Conservation (phyloP, 345 rosid genomes). For the Eucalyptus sp. region DNA sequence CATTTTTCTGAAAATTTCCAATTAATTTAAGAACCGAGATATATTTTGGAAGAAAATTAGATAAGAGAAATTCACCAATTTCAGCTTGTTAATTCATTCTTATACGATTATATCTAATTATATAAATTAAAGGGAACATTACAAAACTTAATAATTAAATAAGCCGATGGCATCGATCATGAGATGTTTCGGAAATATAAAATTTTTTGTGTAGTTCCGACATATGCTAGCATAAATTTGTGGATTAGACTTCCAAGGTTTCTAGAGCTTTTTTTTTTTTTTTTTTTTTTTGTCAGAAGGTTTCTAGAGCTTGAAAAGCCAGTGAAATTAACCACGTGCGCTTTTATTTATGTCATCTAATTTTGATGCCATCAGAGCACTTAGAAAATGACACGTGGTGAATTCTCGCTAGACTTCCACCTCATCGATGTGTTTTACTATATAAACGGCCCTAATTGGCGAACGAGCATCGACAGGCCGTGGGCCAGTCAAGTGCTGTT, state of each 20-base stretch:
- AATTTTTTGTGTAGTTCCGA: not conserved
- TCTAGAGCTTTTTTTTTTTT: not conserved
- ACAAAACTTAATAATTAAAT: not conserved
- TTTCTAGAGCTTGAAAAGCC: not conserved
- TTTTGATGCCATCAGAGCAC: not conserved
- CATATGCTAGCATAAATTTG: not conserved
- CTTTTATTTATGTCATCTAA: not conserved
- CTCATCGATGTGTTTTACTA: not conserved
- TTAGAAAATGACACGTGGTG: not conserved
- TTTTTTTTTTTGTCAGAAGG: not conserved
- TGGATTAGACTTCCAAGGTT: not conserved
- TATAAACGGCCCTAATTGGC: not conserved
- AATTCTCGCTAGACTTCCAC: not conserved
- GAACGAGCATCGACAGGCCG: not conserved
- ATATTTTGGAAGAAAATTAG: not conserved
- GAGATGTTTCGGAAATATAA: not conserved
- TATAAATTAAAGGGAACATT: not conserved
- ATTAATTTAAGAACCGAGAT: not conserved
- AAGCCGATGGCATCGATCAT: not conserved
- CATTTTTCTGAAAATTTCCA: not conserved
- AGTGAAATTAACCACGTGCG: not conserved
- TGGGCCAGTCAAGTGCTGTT: not conserved
- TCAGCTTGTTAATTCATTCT: accelerated
- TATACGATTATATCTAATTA: not conserved
- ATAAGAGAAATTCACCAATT: accelerated